Percentiles rank a stretch among this genome's conserved stretches.
phyloP scores from a whole-genome alignment of 495 filamentous ascomycete genomes.

The Aspergillus mulundensis region DNA sequence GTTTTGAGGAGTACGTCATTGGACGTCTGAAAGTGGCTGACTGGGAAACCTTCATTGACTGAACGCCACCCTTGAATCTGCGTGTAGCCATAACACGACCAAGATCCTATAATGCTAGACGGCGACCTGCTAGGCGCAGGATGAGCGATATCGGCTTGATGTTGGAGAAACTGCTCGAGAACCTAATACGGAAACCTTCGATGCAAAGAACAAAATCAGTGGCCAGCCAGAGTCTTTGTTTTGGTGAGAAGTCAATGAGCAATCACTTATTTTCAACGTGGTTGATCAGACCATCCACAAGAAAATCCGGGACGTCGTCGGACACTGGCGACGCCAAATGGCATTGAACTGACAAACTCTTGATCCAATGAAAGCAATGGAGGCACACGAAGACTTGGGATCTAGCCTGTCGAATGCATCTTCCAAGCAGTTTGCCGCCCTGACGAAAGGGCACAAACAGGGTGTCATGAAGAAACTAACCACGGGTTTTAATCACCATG shows the following conservation, averaged over 20 bases:
- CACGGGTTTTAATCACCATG: neutral
- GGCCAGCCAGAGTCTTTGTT: neutral
- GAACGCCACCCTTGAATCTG: too few relatives aligned
- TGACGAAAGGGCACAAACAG: conserved; percentile 4
- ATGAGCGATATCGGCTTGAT: neutral
- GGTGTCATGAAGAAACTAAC: conserved; percentile 1
- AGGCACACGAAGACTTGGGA: neutral
- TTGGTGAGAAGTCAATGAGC: neutral
- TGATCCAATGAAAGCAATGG: neutral
- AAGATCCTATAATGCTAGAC: neutral
- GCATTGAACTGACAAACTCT: neutral
- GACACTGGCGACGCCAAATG: neutral
- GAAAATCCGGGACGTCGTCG: neutral
- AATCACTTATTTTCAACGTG: neutral
- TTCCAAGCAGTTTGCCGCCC: conserved; percentile 2
- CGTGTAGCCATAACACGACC: neutral
- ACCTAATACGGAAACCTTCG: neutral
- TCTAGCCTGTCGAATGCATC: conserved; percentile 1
- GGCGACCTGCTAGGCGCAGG: neutral
- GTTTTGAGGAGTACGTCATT: neutral
- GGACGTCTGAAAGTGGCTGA: neutral
- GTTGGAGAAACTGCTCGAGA: neutral
- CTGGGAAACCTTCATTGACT: neutral
- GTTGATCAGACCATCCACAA: neutral
- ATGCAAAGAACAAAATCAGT: neutral